Evolutionary conservation across 805 yeast species (phyloP).

Genomic region (Grigorovia yakushimaensis): DNA sequence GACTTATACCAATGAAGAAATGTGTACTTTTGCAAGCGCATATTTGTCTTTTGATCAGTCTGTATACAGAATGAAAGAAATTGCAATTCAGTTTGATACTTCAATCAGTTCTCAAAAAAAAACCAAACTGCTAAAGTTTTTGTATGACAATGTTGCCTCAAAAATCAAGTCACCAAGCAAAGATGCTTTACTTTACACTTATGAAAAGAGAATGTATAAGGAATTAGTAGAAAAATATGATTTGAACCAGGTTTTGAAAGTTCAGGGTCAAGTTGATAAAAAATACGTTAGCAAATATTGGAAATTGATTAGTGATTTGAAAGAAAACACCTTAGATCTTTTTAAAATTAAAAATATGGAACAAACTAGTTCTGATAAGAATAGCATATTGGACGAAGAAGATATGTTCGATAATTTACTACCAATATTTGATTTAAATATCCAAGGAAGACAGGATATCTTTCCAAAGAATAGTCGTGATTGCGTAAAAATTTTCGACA

Average conservation of each 20-base stretch:
- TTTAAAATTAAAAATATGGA: not conserved
- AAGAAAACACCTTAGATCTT: slow-evolving; percentile 6
- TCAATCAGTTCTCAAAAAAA: slow-evolving; percentile 8
- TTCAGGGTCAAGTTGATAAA: slow-evolving; percentile 5
- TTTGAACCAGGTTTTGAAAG: slow-evolving; percentile 1
- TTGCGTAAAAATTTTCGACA: not conserved
- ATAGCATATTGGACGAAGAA: not conserved
- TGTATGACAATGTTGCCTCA: slow-evolving; percentile 7
- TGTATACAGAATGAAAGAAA: slow-evolving; percentile 22
- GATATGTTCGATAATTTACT: not conserved
- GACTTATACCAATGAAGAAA: slow-evolving; percentile 7
- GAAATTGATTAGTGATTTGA: slow-evolving; percentile 7
- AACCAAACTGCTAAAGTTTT: slow-evolving; percentile 9
- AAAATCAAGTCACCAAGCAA: slow-evolving; percentile 14
- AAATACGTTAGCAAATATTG: slow-evolving; percentile 9
- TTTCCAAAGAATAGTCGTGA: slow-evolving; percentile 1
- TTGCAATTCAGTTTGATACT: slow-evolving; percentile 17
- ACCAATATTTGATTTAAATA: slow-evolving; percentile 4
- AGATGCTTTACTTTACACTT: slow-evolving; percentile 18
- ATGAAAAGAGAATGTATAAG: slow-evolving; percentile 16
- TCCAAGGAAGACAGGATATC: slow-evolving; percentile 2
- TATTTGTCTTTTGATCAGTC: slow-evolving; percentile 13
- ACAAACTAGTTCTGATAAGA: not conserved
- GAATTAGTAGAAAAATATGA: slow-evolving; percentile 5
- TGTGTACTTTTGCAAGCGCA: slow-evolving; percentile 9